A percentile compares a stretch with the other conserved stretches of the same genome.
These are phyloP conservation scores for Nitzschia inconspicua DNA, from an alignment of 108 stramenopile genomes.

Conservation along the genomic window DNA sequence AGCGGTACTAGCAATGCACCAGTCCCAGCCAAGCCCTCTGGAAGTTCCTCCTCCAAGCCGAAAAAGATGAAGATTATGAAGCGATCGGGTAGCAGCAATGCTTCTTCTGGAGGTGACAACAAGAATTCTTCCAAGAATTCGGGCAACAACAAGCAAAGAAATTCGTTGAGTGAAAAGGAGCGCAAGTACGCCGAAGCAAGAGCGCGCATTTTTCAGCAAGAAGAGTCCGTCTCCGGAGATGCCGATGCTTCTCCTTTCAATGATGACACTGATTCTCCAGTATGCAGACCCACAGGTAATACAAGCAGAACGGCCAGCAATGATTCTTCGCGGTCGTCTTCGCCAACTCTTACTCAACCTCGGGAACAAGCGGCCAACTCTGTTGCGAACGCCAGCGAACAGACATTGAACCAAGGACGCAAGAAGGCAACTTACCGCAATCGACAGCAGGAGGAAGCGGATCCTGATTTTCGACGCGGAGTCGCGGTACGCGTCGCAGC, in stretches of 20 bases:
- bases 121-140: slow-evolving; percentile 1
- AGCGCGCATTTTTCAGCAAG: slow-evolving; percentile 81
- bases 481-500: neutral
- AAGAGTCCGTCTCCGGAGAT: neutral
- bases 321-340: too few relatives aligned
- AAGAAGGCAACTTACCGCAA: slow-evolving; percentile 82
- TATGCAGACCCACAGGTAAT: too few relatives aligned
- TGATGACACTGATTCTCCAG: too few relatives aligned
- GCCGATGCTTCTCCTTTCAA: too few relatives aligned
- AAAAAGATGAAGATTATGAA: slow-evolving; percentile 60
- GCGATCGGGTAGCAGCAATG: slow-evolving; percentile 27
- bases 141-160: slow-evolving; percentile 3
- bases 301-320: too few relatives aligned
- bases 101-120: slow-evolving; percentile 1
- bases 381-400: too few relatives aligned
- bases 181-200: slow-evolving; percentile 89
- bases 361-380: too few relatives aligned
- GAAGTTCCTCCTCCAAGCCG: slow-evolving; percentile 12
- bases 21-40: neutral
- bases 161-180: slow-evolving; percentile 76
- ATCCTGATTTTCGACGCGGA: slow-evolving; percentile 83
- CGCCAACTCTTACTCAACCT: too few relatives aligned
- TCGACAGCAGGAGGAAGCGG: slow-evolving; percentile 73
- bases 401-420: too few relatives aligned
- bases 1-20: neutral